These are phyloP conservation scores for Claviceps fusiformis DNA, from an alignment of 2,329 filamentous ascomycete genomes.

Conservation along the genomic window DNA sequence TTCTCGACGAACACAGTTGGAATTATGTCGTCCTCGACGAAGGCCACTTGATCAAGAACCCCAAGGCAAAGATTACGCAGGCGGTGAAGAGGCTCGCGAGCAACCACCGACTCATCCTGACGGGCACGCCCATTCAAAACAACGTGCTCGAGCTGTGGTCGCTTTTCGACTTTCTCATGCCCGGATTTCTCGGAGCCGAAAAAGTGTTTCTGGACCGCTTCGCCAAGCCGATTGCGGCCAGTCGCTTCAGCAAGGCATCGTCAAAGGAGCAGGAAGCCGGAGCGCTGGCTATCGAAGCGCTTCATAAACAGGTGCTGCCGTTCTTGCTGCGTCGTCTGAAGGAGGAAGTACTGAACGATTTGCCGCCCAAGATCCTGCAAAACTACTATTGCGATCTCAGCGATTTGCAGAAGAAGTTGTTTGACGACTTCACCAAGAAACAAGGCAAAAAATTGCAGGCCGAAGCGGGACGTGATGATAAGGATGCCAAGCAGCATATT, in stretches of 20 bases:
- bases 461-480: slow-evolving; percentile 73
- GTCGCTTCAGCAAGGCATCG: slow-evolving; percentile 89
- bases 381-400: slow-evolving; percentile 99
- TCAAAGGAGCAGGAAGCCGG: slow-evolving; percentile 97
- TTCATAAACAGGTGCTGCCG: slow-evolving; percentile 94
- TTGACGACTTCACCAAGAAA: slow-evolving; percentile 91
- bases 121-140: slow-evolving; percentile 94
- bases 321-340: slow-evolving; percentile 94
- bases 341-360: slow-evolving; percentile 90
- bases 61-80: slow-evolving; percentile 86
- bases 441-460: slow-evolving; percentile 79
- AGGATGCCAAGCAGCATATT: slow-evolving; percentile 93
- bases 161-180: slow-evolving; percentile 97
- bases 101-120: slow-evolving; percentile 92
- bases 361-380: slow-evolving; percentile 95
- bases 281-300: slow-evolving; percentile 88
- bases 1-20: slow-evolving; percentile 74
- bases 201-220: slow-evolving; percentile 96
- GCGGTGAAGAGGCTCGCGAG: slow-evolving; percentile 82
- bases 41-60: slow-evolving; percentile 97
- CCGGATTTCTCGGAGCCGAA: slow-evolving; percentile 84
- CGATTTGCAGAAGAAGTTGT: slow-evolving; percentile 85
- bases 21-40: slow-evolving; percentile 97
- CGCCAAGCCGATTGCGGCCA: slow-evolving; percentile 87
- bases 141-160: slow-evolving; percentile 97